Evolutionary conservation across 306 rosid species (phyloP), one percentile per base, ranked within the genome.

Genomic region (Betula pendula): DNA sequence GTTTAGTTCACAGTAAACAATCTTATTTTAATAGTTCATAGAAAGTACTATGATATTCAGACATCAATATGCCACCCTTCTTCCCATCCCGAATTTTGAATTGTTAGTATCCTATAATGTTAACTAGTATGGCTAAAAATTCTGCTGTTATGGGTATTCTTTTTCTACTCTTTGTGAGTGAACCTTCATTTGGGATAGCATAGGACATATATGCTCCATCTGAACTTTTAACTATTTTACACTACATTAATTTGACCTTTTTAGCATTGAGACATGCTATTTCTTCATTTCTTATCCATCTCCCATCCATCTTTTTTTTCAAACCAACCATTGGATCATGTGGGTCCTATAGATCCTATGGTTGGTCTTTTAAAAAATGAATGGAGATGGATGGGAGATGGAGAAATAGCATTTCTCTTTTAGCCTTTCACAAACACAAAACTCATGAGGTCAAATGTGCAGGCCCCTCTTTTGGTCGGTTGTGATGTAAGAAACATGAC

Each of bases 381-480:
- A n/a, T n/a, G n/a, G n/a, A n/a, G n/a, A n/a, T n/a, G n/a, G n/a
- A n/a, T n/a, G n/a, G n/a, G n/a, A n/a, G n/a, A n/a, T n/a, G n/a
- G n/a, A n/a, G n/a, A n/a, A n/a, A n/a, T n/a, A n/a, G n/a, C n/a
- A n/a, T n/a, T n/a, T n/a, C n/a, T n/a, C n/a, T n/a, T n/a, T n/a
- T 60, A 29, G 22, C 50, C 73, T 60, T 78, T 82, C 71, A 58
- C 81, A 58, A 19, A 51, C 78, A 84, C 52, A 84, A 69, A 74
- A 55, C 75, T 53, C 19, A n/a, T 69, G 43, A 29, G 75, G 55
- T 52, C 76, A 69, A 66, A 65, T 50, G 48, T 87, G 90, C 96
- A 95, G 99, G 96, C 99, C 51, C 99, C 99, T 52, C 90, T 95
- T 79, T 82, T 95, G 85, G 68, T 95, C 48, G 97, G 97, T 42